Evolutionary conservation across 2,329 filamentous ascomycete species (phyloP).

Genomic region (Colletotrichum falcatum): DNA sequence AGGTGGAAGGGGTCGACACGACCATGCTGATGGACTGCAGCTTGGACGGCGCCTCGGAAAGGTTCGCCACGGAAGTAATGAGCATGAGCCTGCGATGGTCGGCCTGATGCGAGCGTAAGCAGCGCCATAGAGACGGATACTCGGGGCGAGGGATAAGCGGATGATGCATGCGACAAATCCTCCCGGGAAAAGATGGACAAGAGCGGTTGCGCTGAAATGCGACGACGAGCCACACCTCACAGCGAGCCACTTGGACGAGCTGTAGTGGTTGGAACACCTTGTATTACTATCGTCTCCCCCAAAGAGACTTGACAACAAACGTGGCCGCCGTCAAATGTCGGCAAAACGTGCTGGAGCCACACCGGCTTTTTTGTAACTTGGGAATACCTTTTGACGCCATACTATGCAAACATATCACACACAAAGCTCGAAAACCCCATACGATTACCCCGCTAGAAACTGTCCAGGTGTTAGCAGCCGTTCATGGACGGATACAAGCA

Average conservation of each 20-base stretch:
- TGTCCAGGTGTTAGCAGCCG: conserved; percentile 42
- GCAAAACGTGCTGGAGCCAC: conserved; percentile 39
- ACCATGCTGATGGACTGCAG: conserved; percentile 34
- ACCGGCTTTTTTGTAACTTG: conserved; percentile 32
- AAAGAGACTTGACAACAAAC: conserved; percentile 29
- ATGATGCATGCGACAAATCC: background rate
- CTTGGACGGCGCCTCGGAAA: background rate
- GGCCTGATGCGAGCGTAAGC: background rate
- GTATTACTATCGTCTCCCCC: conserved; percentile 36
- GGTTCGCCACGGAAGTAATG: background rate
- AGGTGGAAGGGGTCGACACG: conserved; percentile 21
- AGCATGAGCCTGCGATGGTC: conserved; percentile 17
- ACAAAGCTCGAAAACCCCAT: conserved; percentile 33
- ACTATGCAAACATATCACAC: conserved; percentile 39
- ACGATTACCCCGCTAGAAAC: conserved; percentile 49
- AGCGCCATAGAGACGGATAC: too few relatives aligned
- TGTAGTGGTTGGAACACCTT: conserved; percentile 23
- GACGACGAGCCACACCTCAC: background rate
- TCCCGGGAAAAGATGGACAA: background rate
- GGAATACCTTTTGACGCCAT: conserved; percentile 41
- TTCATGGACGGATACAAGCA: background rate
- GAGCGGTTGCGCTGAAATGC: background rate
- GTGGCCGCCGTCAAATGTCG: conserved; percentile 29
- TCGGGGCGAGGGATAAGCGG: background rate
- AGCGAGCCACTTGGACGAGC: background rate